Evolutionary conservation across 1,284 basidiomycete species (phyloP), one percentile per base, ranked within the genome.

Genomic region (Rhodotorula mucilaginosa): DNA sequence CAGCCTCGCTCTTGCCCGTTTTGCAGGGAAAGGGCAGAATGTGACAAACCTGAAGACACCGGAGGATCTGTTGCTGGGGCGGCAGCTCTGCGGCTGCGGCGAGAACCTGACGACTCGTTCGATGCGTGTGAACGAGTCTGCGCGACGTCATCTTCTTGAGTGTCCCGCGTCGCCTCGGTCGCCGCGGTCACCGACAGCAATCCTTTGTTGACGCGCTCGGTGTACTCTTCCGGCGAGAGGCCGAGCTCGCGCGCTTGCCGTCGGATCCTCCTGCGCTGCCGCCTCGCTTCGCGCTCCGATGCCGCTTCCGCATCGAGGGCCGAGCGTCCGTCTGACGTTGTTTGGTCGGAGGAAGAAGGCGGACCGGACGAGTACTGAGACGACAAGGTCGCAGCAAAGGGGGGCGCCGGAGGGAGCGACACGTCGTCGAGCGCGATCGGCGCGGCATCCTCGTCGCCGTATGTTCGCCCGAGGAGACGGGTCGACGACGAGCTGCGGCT

Each of bases 161-260:
- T 44, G 39, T 44, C 8, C 12, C 39, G 39, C 39, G 39, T 44
- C 39, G 39, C 39, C 39, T 44, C 39, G 39, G 39, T 44, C 13
- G 19, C n/a, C 21, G 51, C 23, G 19, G 51, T 52, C 19, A n/a
- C 51, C 51, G 51, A 13, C 7, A n/a, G 51, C 21, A n/a, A 12
- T 13, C n/a, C 51, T 23, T 52, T n/a, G 51, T n/a, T 52, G 23
- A 21, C 21, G 7, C 51, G 23, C 51, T 21, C 51, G 21, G 6
- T n/a, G n/a, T 58, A 67, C 47, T 67, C 69, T 16, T 71, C 65
- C 12, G 47, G 29, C 56, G 65, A 64, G 29, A 70, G 66, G 39
- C 69, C 69, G 15, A 70, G 52, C 16, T 67, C 69, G 8, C 65
- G 34, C 0, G 65, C 65, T 10, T 58, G 47, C 0, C 69, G 51